Evolutionary conservation across 2,329 filamentous ascomycete species (phyloP), one percentile per base, ranked within the genome.

Genomic region (Penicillium sp.): DNA sequence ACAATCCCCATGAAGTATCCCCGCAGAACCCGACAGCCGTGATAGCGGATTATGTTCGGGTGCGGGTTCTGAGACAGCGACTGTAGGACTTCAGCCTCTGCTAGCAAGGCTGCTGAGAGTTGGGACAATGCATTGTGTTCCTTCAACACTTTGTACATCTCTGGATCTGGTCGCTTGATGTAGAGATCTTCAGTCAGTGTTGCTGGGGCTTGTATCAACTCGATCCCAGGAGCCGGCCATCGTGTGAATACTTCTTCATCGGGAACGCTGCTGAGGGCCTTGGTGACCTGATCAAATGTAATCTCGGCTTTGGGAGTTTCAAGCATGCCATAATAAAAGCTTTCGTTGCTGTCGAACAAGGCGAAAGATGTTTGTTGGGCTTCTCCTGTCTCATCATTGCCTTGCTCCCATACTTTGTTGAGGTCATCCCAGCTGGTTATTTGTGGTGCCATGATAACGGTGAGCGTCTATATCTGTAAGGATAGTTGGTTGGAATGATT

Each of bases 21-120:
- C 7, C 57, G 46, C 19, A 29, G 28, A 26, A 57, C 46, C 6
- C 51, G 51, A 39, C 51, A 57, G 13, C 57, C 57, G 33, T 59
- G 37, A 29, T 62, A 62, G 15, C 33, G 32, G 44, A 60, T 49
- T 19, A 62, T 60, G 46, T 61, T 58, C 9, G 61, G 63, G 45
- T 67, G 64, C 7, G 59, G 59, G 5, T 60, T 48, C 22, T 52
- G 38, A 10, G 49, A 51, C 9, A 60, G 41, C 9, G 19, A 29
- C 28, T 60, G 52, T 51, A 61, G 15, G 2, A 47, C 43, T n/a
- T 48, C n/a, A 5, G 49, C 49, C 26, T 57, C 48, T 19, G 32
- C 50, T 15, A 53, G 6, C n/a, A 49, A 32, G 3, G 32, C 3
- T 6, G 19, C 17, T 1, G 29, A 40, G 2, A 53, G 29, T 13